Evolutionary conservation across 768 basidiomycete species (phyloP), one percentile per base, ranked within the genome.

Genomic region (Suillus brevipes): DNA sequence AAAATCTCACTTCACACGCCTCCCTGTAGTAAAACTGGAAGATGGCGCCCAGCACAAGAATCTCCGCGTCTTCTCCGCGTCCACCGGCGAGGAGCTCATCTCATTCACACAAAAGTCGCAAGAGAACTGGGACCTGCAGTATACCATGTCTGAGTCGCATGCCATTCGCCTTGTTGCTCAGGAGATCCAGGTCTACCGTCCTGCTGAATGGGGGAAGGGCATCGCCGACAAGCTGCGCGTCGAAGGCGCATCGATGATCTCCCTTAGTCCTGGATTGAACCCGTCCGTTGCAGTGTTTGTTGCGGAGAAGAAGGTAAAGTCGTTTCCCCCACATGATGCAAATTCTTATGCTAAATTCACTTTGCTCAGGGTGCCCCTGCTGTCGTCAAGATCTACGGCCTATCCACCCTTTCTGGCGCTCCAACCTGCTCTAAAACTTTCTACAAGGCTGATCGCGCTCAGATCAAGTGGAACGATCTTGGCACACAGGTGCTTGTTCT

Each of bases 391-490:
- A 89, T 98, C 61, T 95, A 90, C 75, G 85, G 89, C 62, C 83
- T 99, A 57, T 78, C 85, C 53, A 77, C 86, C 10, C 84, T 94
- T 58, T 69, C 68, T n/a, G 68, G 79, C 50, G 68, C 81, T n/a
- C 94, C 95, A 0, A 90, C 90, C 0, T 90, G 91, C 70, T 88
- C 90, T 68, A 99, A 99, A 81, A 89, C 87, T 9, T 99, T 99
- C 77, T 98, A 97, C 78, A 84, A 98, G 16, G 86, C 95, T 1
- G 95, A 99, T 79, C 89, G 91, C 56, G 87, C 93, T 4, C 86
- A 87, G 71, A 89, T 99, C 78, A 98, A 98, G 78, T 99, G 97
- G 97, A 99, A 98, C 73, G 87, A 86, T 9, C 85, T 95, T 20
- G 97, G 97, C 23, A 97, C 95, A 0, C 93, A 94, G 72, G 91